Conservation (phyloP, 208 protist species). For the Acanthamoeba rhysodes region DNA sequence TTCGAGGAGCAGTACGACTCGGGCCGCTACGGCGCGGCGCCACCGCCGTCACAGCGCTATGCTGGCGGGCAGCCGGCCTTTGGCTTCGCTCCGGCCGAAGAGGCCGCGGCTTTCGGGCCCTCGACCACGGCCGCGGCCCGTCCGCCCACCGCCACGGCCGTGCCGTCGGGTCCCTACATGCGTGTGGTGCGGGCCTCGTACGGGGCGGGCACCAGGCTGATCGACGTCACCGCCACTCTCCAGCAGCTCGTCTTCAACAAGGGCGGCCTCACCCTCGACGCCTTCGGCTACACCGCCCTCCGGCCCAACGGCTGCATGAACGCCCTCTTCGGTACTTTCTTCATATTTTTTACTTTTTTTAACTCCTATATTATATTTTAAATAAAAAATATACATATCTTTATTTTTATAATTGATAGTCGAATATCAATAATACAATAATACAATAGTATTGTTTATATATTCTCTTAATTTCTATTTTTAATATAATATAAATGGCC, state of each 20-base stretch:
- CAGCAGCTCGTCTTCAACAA: slow-evolving; percentile 62
- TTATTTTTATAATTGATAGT: too few species aligned
- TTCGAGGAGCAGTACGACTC: slow-evolving; percentile 51
- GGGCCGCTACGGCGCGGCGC: background rate
- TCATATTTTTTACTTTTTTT: background rate
- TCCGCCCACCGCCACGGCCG: background rate
- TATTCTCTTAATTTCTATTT: background rate
- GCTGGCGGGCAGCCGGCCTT: background rate
- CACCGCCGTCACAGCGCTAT: background rate
- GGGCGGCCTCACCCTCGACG: slow-evolving; percentile 59
- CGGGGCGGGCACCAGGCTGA: background rate
- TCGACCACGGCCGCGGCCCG: background rate
- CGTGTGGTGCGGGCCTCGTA: slow-evolving; percentile 28
- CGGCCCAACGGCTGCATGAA: slow-evolving; percentile 69
- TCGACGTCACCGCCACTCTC: slow-evolving; percentile 47
- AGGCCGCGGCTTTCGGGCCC: background rate
- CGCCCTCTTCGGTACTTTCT: slow-evolving; percentile 20
- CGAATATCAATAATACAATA: too few species aligned
- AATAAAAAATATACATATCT: too few species aligned
- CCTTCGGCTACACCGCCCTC: slow-evolving; percentile 27
- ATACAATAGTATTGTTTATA: too few species aligned
- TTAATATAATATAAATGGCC: background rate
- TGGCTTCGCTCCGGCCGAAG: background rate
- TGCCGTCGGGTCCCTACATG: slow-evolving; percentile 6
- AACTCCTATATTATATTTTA: too few species aligned